Evolutionary conservation across 768 basidiomycete genomes (phyloP).

Genomic region (Suillus hirtellus): DNA sequence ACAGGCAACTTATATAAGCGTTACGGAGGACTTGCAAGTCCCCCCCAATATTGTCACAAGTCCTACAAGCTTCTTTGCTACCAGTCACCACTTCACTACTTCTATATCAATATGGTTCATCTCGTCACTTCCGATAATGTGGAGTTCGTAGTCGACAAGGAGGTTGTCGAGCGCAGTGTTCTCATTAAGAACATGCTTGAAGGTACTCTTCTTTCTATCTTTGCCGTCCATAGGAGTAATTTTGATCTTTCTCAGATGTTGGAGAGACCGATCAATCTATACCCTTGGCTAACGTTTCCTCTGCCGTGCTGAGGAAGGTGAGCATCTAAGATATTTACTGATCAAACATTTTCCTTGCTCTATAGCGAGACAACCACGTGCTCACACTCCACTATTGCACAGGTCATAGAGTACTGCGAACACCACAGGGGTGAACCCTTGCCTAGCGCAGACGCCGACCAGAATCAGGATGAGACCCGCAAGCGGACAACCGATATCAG

Average conservation of each 20-base stretch:
- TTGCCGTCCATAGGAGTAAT: slow-evolving; percentile 1
- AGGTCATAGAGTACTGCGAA: slow-evolving; percentile 99
- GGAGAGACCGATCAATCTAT: slow-evolving; percentile 94
- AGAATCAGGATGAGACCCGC: slow-evolving; percentile 88
- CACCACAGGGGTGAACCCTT: slow-evolving; percentile 98
- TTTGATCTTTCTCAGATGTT: slow-evolving; percentile 58
- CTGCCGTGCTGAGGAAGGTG: slow-evolving; percentile 91
- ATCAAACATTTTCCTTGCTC: background rate
- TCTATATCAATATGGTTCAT: slow-evolving; percentile 62
- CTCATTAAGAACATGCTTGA: slow-evolving; percentile 99
- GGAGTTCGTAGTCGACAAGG: slow-evolving; percentile 89
- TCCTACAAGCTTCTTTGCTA: background rate
- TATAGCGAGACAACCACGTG: background rate
- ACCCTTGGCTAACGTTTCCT: slow-evolving; percentile 91
- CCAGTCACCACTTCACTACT: background rate
- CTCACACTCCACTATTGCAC: slow-evolving; percentile 1
- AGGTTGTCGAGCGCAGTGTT: slow-evolving; percentile 92
- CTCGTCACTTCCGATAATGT: slow-evolving; percentile 96
- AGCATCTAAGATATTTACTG: slow-evolving; percentile 10
- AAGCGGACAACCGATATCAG: slow-evolving; percentile 98
- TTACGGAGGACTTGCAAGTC: background rate
- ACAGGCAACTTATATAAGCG: slow-evolving; percentile 1
- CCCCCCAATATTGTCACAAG: background rate
- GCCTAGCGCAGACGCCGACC: slow-evolving; percentile 78
- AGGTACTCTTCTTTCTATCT: slow-evolving; percentile 47